Evolutionary conservation across 129 eudicot species (phyloP).

Genomic region (Kitagawia praeruptora): DNA sequence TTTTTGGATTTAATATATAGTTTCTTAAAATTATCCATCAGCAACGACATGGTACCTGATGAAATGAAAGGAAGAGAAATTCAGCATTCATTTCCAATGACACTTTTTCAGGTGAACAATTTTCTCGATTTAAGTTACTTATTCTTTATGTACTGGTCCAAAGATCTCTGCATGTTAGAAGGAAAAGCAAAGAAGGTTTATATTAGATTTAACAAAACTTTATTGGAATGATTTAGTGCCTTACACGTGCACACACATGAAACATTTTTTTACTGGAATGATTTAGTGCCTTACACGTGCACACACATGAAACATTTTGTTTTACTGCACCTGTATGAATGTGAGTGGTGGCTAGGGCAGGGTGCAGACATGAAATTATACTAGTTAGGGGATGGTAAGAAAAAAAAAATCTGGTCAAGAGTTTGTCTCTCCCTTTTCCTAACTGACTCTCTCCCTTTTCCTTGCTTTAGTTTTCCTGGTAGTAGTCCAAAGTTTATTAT

Average conservation of each 20-base stretch:
- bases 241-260: background rate
- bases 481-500: background rate
- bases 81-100: constrained; percentile 77
- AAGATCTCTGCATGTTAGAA: background rate
- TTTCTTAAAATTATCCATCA: constrained; percentile 55
- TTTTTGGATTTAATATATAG: constrained; percentile 62
- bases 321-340: background rate
- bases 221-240: background rate
- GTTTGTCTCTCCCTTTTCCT: background rate
- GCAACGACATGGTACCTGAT: constrained; percentile 66
- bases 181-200: background rate
- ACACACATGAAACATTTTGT: background rate
- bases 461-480: background rate
- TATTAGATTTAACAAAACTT: background rate
- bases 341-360: background rate
- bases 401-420: background rate
- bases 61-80: constrained; percentile 93
- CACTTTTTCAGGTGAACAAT: constrained; percentile 66
- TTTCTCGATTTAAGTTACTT: background rate
- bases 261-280: background rate
- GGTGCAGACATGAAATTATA: background rate
- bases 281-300: background rate
- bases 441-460: background rate
- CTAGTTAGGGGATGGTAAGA: background rate
- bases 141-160: constrained; percentile 2